Conservation (phyloP, 2,329 filamentous ascomycete genomes). For the Claviceps maximensis region DNA sequence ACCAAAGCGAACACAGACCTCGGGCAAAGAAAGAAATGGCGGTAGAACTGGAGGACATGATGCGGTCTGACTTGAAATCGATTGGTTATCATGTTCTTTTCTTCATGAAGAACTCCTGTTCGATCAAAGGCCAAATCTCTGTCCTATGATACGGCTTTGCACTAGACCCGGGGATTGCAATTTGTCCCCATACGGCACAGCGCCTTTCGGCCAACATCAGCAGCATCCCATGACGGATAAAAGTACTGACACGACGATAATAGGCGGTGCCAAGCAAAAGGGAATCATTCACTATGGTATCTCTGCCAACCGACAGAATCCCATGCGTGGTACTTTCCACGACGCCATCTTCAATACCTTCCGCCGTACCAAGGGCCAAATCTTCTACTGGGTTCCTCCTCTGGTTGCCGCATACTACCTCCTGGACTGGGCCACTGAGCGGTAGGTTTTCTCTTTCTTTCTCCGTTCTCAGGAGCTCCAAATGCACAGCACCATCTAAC, state of each 20-base stretch:
- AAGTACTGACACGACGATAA: background rate
- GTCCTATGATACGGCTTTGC: background rate
- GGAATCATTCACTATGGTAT: conserved; percentile 61
- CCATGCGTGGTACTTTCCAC: conserved; percentile 63
- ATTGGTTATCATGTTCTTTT: background rate
- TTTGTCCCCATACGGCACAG: background rate
- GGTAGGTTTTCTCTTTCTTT: conserved; percentile 41
- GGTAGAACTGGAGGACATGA: background rate
- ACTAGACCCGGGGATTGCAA: background rate
- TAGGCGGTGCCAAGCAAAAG: conserved; percentile 47
- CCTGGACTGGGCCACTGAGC: conserved; percentile 84
- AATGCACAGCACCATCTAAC: background rate
- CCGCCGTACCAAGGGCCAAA: conserved; percentile 72
- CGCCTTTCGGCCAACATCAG: background rate
- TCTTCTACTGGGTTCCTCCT: conserved; percentile 78
- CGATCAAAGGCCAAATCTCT: background rate
- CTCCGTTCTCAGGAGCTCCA: background rate
- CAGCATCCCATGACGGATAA: background rate
- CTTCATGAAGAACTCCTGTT: background rate
- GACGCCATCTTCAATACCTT: conserved; percentile 92
- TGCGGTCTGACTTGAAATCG: background rate
- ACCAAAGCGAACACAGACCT: background rate
- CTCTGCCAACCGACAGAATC: conserved; percentile 78
- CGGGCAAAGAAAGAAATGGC: background rate
- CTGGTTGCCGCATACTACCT: conserved; percentile 65